phyloP scores from a whole-genome alignment of 2,329 filamentous ascomycete genomes.

The Talaromyces sp. region DNA sequence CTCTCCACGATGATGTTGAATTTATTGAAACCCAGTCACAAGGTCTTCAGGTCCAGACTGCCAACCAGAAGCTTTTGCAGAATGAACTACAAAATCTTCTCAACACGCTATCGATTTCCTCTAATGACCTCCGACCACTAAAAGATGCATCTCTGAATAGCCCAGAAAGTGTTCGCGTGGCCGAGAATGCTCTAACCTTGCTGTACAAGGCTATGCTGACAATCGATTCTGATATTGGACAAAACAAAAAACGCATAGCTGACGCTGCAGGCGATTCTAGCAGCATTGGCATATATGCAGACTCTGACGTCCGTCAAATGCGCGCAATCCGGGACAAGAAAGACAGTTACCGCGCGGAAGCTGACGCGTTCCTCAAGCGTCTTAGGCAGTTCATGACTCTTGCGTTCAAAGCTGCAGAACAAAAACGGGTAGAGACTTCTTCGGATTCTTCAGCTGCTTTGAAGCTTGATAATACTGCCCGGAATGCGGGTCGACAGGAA shows the following conservation, averaged over 20 bases:
- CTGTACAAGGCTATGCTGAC: constrained; percentile 90
- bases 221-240: constrained; percentile 75
- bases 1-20: constrained; percentile 87
- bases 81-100: constrained; percentile 85
- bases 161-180: constrained; percentile 63
- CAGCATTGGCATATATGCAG: constrained; percentile 55
- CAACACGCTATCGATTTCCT: constrained; percentile 82
- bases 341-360: constrained; percentile 76
- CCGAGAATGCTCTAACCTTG: constrained; percentile 70
- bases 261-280: constrained; percentile 34
- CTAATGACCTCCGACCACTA: constrained; percentile 67
- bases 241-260: constrained; percentile 44
- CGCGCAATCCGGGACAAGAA: constrained; percentile 91
- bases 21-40: constrained; percentile 98
- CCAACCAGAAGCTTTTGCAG: constrained; percentile 91
- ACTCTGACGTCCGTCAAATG: constrained; percentile 77
- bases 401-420: constrained; percentile 70
- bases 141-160: constrained; percentile 68
- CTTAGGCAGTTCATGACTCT: constrained; percentile 75
- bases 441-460: constrained; percentile 34
- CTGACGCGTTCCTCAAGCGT: constrained; percentile 67
- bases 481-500: constrained; percentile 64
- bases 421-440: constrained; percentile 61
- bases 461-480: constrained; percentile 65
- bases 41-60: constrained; percentile 91